Conservation (phyloP, 176 grass and related monocot genomes). For the Oryza meyeriana region DNA sequence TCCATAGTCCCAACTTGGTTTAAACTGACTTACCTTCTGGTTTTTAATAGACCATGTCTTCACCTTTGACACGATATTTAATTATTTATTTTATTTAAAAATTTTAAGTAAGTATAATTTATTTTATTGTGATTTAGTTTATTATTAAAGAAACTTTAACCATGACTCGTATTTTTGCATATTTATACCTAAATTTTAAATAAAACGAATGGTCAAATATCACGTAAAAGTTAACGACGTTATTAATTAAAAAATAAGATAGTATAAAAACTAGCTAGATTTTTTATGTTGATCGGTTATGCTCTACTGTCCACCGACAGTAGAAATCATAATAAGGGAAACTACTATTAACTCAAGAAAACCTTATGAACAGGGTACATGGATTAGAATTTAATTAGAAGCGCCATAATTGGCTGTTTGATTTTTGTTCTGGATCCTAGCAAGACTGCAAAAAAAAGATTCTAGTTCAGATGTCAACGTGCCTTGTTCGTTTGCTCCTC, state of each 20-base stretch:
- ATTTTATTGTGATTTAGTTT: too few relatives aligned
- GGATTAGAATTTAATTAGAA: not conserved
- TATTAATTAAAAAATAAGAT: too few relatives aligned
- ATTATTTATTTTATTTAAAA: too few relatives aligned
- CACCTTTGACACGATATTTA: too few relatives aligned
- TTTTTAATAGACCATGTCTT: too few relatives aligned
- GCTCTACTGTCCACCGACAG: not conserved
- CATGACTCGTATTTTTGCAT: too few relatives aligned
- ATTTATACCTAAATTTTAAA: too few relatives aligned
- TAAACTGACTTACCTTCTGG: too few relatives aligned
- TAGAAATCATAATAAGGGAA: not conserved
- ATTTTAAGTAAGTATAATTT: too few relatives aligned
- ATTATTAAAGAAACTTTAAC: too few relatives aligned
- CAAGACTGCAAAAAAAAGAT: not conserved
- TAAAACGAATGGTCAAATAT: too few relatives aligned
- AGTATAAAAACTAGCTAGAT: not conserved
- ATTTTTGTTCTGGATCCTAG: not conserved
- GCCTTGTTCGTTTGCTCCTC: not conserved
- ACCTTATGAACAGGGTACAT: not conserved
- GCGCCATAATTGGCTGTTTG: not conserved
- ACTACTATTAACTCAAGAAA: not conserved
- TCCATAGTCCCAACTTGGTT: not conserved
- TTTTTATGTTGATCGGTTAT: not conserved
- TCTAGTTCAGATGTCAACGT: slow-evolving; percentile 35
- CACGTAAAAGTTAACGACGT: too few relatives aligned